Base-by-base conservation (phyloP, 2,329 filamentous ascomycete genomes). In the Sphaerostilbella broomeana region DNA sequence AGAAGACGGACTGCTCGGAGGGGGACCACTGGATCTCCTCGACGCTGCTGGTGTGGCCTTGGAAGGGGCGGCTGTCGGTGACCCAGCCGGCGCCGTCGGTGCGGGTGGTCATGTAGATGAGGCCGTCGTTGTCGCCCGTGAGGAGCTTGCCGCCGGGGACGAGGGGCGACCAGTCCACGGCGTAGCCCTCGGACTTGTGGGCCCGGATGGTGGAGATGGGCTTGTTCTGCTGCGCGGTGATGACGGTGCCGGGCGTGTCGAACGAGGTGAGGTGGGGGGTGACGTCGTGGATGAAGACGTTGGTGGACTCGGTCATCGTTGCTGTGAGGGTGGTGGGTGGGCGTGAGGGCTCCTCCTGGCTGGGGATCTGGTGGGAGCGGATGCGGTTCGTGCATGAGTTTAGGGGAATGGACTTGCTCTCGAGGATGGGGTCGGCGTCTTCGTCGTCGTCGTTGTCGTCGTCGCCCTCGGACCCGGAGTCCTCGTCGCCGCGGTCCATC, bases 21-120 rank as follows among this genome's bases (percentile, higher is more conserved):
- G 92, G 92, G 36, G 86, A 94, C 92, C 92, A 98, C 63, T 97
- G 90, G 18, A 98, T 70, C 59, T 98, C 92, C 68, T 98, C 92
- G 12, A 98, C 80, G 36, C 85, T 90, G 56, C 81, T 78, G 7
- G 74, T 75, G 68, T 98, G 92, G 35, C 89, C 90, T 16, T 77
- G 77, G 65, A 94, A 94, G 1, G 90, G 72, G 29, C 84, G 77
- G 10, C 77, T 85, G 60, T 95, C 89, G 5, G 88, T 94, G 13
- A 86, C 82, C 74, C 88, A 97, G 47, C 85, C 84, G 37, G 89
- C 92, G 43, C 86, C 87, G 56, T 92, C 86, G 35, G 83, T 89
- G 42, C 86, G 76, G 6, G 86, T 88, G 2, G 90, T 95, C 44
- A 81, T 72, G 63, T 88, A 97, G 58, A 98, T 95, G 45, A 84